Base-by-base conservation (phyloP, 2,329 filamentous ascomycete genomes). In the Sporothrix curviconia region DNA sequence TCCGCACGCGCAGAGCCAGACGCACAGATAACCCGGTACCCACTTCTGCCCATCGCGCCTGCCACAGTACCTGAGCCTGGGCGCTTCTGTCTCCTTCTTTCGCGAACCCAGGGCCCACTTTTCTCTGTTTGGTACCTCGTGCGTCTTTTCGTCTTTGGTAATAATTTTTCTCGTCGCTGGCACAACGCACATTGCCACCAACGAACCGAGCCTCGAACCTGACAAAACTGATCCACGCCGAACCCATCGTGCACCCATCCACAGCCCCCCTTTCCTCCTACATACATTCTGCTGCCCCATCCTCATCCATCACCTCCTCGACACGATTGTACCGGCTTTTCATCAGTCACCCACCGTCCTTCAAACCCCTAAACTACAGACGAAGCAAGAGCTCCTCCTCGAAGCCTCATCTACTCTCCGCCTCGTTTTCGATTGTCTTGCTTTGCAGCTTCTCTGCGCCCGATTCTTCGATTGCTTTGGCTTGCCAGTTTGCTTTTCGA, bases 11-110 rank as follows among this genome's bases (percentile, higher is more conserved):
- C 7, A 50, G 32, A 32, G 24, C 17, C 36, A 28, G 7, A 25
- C 24, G 49, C 49, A 32, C 28, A 30, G 22, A 50, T 22, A 52
- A 9, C 30, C 11, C 24, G 28, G 51, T 15, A n/a, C 28, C 51
- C 51, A 44, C 39, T 44, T 36, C 30, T 43, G 15, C 17, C 51
- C 39, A 19, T 54, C 17, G 28, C 51, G 24, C 51, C 19, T 34
- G 50, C 37, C 37, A 4, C 6, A 4, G 36, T 25, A 22, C 49
- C 19, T 32, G n/a, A n/a, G n/a, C n/a, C n/a, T n/a, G n/a, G 22
- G 36, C 17, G 40, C 24, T 54, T 54, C 51, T 44, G 28, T 44
- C 51, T 19, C 51, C 51, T 54, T 54, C 51, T 37, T n/a, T 44
- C 40, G 51, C 39, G 40, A 30, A 25, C 25, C 51, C 25, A n/a